Evolutionary conservation across 768 basidiomycete genomes (phyloP).

Genomic region (Crepidotus variabilis): DNA sequence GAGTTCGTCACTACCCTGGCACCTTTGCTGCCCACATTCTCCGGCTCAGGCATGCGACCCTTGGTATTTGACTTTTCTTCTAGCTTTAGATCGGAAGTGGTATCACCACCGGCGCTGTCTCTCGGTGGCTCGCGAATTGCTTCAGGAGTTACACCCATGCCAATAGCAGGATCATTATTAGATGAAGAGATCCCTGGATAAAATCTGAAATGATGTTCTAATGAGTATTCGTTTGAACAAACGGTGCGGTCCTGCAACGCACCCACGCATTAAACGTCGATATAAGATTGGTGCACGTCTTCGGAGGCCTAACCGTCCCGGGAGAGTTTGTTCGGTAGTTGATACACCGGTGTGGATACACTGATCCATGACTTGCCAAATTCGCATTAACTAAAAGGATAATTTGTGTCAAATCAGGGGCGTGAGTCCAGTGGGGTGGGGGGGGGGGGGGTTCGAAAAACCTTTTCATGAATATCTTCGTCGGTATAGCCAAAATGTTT

Average conservation of each 20-base stretch:
- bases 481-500: conserved; percentile 72
- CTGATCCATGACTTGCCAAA: conserved; percentile 91
- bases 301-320: conserved; percentile 77
- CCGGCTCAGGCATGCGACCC: background rate
- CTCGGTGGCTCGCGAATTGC: conserved; percentile 13
- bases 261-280: conserved; percentile 88
- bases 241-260: conserved; percentile 4
- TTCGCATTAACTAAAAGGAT: conserved; percentile 50
- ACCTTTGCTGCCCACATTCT: conserved; percentile 3
- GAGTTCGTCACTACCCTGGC: conserved; percentile 10
- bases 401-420: background rate
- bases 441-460: no score
- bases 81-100: background rate
- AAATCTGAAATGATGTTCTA: conserved; percentile 26
- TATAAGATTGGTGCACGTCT: conserved; percentile 89
- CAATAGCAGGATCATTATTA: conserved; percentile 25
- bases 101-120: background rate
- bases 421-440: background rate
- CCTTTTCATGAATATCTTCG: conserved; percentile 72
- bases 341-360: conserved; percentile 88
- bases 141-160: conserved; percentile 18
- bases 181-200: conserved; percentile 44
- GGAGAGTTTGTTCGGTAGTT: conserved; percentile 72
- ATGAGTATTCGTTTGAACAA: no score
- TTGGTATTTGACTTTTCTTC: background rate